Percentiles rank a stretch among this genome's conserved stretches.
These are phyloP conservation scores for Platanthera zijinensis DNA, from an alignment of 106 monocot species.

Conservation along the genomic window DNA sequence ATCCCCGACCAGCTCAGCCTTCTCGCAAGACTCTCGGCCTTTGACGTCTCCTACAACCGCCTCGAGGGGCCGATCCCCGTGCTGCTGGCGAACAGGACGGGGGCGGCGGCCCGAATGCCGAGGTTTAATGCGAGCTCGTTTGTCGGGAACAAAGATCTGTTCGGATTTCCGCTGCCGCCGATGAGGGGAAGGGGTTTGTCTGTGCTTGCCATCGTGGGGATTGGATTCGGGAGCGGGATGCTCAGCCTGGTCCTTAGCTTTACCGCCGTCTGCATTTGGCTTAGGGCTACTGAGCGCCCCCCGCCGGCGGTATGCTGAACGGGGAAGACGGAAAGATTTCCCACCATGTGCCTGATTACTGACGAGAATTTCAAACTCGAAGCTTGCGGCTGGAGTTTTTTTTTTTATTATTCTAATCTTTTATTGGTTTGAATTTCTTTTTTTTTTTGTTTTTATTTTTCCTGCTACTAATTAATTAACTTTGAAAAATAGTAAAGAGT, in stretches of 20 bases:
- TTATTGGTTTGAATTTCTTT: too few relatives aligned
- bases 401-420: too few relatives aligned
- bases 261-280: constrained; percentile 62
- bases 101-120: neutral
- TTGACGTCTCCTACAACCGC: constrained; percentile 54
- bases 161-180: constrained; percentile 46
- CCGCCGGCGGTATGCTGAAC: neutral
- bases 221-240: constrained; percentile 58
- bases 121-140: constrained; percentile 60
- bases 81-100: constrained; percentile 33
- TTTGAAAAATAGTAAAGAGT: too few relatives aligned
- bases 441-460: too few relatives aligned
- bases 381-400: too few relatives aligned
- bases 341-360: too few relatives aligned
- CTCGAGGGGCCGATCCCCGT: constrained; percentile 43
- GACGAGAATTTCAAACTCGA: too few relatives aligned
- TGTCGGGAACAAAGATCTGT: constrained; percentile 42
- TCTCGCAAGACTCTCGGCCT: constrained; percentile 42
- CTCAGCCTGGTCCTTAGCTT: constrained; percentile 60
- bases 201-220: constrained; percentile 55
- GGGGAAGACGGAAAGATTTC: too few relatives aligned
- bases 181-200: constrained; percentile 28
- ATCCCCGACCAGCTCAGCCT: constrained; percentile 52
- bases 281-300: constrained; percentile 27
- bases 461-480: too few relatives aligned